A percentile compares a stretch with the other conserved stretches of the same genome.
Evolutionary conservation across 2,329 filamentous ascomycete genomes (phyloP).

Genomic region (Xylariaceae sp.): DNA sequence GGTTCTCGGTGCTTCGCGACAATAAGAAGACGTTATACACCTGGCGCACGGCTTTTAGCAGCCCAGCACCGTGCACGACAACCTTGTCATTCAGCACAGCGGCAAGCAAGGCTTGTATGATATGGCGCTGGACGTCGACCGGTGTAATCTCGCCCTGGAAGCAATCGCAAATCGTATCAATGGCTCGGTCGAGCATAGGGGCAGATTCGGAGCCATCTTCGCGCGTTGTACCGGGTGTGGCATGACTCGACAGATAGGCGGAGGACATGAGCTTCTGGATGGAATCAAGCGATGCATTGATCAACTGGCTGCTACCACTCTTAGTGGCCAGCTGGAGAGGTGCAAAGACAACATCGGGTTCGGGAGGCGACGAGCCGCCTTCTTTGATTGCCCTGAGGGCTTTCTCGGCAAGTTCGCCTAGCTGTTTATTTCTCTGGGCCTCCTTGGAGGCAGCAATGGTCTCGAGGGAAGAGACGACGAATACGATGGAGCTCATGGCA

Average conservation of each 20-base stretch:
- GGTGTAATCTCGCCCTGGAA: slow-evolving; percentile 95
- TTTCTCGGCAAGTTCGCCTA: slow-evolving; percentile 73
- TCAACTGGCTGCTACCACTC: slow-evolving; percentile 75
- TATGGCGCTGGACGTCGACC: slow-evolving; percentile 90
- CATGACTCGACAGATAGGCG: slow-evolving; percentile 85
- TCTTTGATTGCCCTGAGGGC: slow-evolving; percentile 83
- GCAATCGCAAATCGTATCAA: slow-evolving; percentile 98
- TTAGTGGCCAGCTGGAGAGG: slow-evolving; percentile 87
- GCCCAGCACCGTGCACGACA: slow-evolving; percentile 90
- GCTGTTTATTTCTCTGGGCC: slow-evolving; percentile 76
- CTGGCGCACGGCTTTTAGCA: slow-evolving; percentile 93
- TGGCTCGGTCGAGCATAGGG: slow-evolving; percentile 91
- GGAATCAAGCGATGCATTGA: slow-evolving; percentile 88
- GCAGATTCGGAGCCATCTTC: slow-evolving; percentile 45
- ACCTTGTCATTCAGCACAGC: slow-evolving; percentile 98
- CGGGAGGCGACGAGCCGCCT: slow-evolving; percentile 68
- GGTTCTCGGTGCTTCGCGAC: slow-evolving; percentile 88
- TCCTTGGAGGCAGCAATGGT: slow-evolving; percentile 88
- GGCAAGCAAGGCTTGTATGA: slow-evolving; percentile 91
- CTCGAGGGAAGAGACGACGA: slow-evolving; percentile 89
- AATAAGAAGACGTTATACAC: slow-evolving; percentile 99
- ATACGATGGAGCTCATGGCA: slow-evolving; percentile 88
- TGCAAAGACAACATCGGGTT: slow-evolving; percentile 86
- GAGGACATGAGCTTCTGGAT: slow-evolving; percentile 99
- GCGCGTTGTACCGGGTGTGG: slow-evolving; percentile 39